Evolutionary conservation across 208 protist genomes (phyloP), one percentile per base, ranked within the genome.

Genomic region (Trypanosoma scelopori): DNA sequence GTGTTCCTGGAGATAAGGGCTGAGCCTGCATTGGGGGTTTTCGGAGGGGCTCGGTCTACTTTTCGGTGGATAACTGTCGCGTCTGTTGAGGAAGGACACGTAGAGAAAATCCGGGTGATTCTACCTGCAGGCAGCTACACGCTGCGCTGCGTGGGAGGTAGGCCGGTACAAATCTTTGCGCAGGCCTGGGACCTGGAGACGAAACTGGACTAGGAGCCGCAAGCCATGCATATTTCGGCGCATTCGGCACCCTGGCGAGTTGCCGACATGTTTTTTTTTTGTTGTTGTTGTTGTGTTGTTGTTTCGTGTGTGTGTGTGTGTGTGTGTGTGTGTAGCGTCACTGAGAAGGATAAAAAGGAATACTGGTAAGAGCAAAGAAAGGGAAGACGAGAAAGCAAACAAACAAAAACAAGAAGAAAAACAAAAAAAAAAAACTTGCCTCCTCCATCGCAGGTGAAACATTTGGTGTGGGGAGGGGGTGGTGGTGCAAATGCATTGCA

Each of bases 161-260:
- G 65, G 22, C 58, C 80, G 2, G 53, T 95, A 23, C 83, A 85
- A 42, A 69, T 92, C 23, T 95, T 92, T 69, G 82, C 84, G 2
- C 85, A 92, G 71, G 81, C 76, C n/a, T 92, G 83, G 83, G 89
- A 94, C 53, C 48, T 94, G 7, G 83, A 90, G 59, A 76, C 76
- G 16, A 78, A 90, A 59, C 60, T 94, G 20, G 61, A 66, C 39
- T 92, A 80, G 65, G n/a, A 60, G 20, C 43, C n/a, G 43, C 43
- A 47, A 47, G 12, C 43, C n/a, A 22, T 16, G 43, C 12, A 47
- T 47, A 47, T 47, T 16, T 3, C 12, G 12, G 6, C 18, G 12
- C 12, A 4, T 47, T 16, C 12, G 16, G 12, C 43, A 37, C 32
- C 9, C 32, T 37, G 32, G 3, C 5, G 32, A 37, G 3, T 37